Base-by-base conservation (phyloP, 2,329 filamentous ascomycete species). In the Thelonectria rubi region DNA sequence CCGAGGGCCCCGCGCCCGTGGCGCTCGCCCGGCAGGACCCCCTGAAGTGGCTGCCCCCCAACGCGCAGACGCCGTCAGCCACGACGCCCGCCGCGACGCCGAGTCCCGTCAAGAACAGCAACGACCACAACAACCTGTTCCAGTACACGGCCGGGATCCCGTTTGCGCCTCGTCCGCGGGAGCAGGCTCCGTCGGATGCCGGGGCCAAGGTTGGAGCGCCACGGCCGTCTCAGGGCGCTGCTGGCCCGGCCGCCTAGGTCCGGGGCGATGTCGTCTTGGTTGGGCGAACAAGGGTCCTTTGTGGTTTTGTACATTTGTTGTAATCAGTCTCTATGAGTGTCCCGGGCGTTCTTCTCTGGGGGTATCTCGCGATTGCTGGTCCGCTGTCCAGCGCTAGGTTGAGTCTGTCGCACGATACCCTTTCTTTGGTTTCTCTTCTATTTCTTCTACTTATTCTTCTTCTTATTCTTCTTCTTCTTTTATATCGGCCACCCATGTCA, bases 31-130 rank as follows among this genome's bases (percentile, higher is more conserved):
- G 74, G 32, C 72, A 76, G 30, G 79, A 80, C 62, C 73, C 78
- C 5, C 73, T 86, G 54, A 79, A 79, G 54, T 87, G 84, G 84
- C 75, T 86, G 21, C 81, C 82, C 14, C 82, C 84, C 4, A 84
- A 83, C 58, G 76, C 73, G 5, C 64, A 74, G 0, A 76, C 75
- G n/a, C 74, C 77, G 4, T 70, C 76, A 48, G 70, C 75, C 8
- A 70, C 70, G 46, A 74, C 76, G 8, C 74, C 78, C 14, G 68
- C 63, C 2, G 65, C 69, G 9, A 75, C 75, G 40, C 75, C 78
- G 11, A 77, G 71, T 32, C 75, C 76, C 0, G 58, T 74, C 63
- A 80, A 78, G 72, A 77, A 70, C 55, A 62, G 67, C 43, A 68
- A 65, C 45, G 71, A 69, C 1, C 67, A 68, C 43, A 68, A 65